A percentile compares a stretch with the other conserved stretches of the same genome.
phyloP scores from a whole-genome alignment of 768 basidiomycete species.

The Suillus clintonianus region DNA sequence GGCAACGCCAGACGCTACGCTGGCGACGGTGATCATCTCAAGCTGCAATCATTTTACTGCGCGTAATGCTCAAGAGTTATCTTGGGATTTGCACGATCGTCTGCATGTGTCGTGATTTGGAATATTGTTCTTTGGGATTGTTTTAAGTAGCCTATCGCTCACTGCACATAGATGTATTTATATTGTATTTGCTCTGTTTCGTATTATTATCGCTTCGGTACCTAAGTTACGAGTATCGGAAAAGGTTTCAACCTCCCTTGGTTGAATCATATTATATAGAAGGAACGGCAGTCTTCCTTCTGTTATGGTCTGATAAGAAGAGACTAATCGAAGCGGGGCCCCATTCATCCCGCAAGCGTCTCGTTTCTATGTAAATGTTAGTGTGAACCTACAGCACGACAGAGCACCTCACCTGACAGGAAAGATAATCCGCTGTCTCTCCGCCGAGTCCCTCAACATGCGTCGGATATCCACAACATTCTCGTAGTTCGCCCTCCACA shows the following conservation, averaged over 20 bases:
- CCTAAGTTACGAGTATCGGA: background rate
- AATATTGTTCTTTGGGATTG: slow-evolving; percentile 6
- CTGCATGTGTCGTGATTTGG: slow-evolving; percentile 23
- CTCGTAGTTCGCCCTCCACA: slow-evolving; percentile 36
- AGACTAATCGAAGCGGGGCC: too few species aligned
- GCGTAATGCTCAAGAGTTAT: slow-evolving; percentile 23
- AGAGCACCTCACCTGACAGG: slow-evolving; percentile 10
- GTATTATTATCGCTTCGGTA: background rate
- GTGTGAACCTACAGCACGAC: background rate
- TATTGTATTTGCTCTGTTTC: background rate
- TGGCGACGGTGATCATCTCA: slow-evolving; percentile 24
- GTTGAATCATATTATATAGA: background rate
- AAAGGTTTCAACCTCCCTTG: background rate
- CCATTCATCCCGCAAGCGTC: background rate
- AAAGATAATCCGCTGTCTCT: slow-evolving; percentile 34
- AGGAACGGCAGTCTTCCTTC: background rate
- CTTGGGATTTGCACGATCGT: slow-evolving; percentile 25
- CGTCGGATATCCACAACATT: slow-evolving; percentile 39
- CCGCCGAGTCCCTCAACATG: slow-evolving; percentile 41
- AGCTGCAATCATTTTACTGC: slow-evolving; percentile 23
- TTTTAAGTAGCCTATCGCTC: background rate
- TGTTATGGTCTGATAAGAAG: background rate
- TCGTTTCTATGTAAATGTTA: background rate
- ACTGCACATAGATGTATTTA: background rate
- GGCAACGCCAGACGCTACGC: slow-evolving; percentile 28